Evolutionary conservation across 768 basidiomycete genomes (phyloP).

Genomic region (Rubroboletus satanas): DNA sequence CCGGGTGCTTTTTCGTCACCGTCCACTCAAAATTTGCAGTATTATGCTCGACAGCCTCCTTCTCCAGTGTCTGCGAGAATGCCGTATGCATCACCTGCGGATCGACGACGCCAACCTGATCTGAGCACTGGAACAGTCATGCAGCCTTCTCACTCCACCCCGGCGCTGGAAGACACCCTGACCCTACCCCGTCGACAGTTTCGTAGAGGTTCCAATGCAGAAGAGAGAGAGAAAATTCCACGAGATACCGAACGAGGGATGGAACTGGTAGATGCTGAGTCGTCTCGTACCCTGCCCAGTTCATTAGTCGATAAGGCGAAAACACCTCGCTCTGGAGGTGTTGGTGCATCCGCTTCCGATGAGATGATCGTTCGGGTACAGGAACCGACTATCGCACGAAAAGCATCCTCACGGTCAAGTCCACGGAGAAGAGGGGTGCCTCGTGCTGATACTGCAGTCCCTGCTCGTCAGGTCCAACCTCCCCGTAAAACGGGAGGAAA

Average conservation of each 20-base stretch:
- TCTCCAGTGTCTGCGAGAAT: constrained; percentile 32
- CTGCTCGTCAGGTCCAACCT: constrained; percentile 17
- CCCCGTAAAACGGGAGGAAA: constrained; percentile 23
- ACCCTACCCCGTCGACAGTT: constrained; percentile 22
- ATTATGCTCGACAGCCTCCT: constrained; percentile 37
- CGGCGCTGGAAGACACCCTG: constrained; percentile 31
- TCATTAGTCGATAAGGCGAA: constrained; percentile 17
- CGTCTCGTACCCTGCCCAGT: constrained; percentile 14
- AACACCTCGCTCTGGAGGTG: constrained; percentile 13
- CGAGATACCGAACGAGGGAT: constrained; percentile 25
- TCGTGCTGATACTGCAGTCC: constrained; percentile 19
- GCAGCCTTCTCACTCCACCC: constrained; percentile 27
- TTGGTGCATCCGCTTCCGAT: constrained; percentile 20
- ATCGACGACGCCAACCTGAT: constrained; percentile 29
- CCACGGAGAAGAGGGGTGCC: constrained; percentile 19
- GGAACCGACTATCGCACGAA: constrained; percentile 13
- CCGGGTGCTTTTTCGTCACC: constrained; percentile 26
- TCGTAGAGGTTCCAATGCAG: constrained; percentile 28
- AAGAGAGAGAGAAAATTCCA: constrained; percentile 20
- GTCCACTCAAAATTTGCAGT: constrained; percentile 41
- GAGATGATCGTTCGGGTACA: constrained; percentile 18
- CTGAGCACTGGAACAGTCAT: constrained; percentile 16
- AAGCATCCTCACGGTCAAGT: constrained; percentile 13
- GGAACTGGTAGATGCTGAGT: constrained; percentile 19
- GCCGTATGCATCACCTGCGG: constrained; percentile 19